Evolutionary conservation across 306 rosid genomes (phyloP).

Genomic region (Trifolium repens): DNA sequence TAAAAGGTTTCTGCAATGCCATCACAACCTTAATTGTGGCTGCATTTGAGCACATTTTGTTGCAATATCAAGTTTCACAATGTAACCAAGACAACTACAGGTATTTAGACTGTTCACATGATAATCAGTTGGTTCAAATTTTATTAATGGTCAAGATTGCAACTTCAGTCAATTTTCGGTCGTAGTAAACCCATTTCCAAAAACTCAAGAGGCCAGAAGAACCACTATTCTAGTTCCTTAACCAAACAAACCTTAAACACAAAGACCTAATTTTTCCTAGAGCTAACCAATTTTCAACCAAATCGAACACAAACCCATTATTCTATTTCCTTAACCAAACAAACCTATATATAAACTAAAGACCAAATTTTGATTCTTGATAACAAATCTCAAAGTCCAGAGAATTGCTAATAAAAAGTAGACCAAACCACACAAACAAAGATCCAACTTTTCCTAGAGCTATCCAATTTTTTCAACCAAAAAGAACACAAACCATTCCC

Average conservation of each 20-base stretch:
- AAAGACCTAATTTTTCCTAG: not conserved
- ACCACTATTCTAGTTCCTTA: not conserved
- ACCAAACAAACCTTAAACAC: slow-evolving; percentile 41
- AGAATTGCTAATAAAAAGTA: slow-evolving; percentile 47
- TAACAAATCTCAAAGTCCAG: slow-evolving; percentile 74
- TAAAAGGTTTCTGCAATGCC: not conserved
- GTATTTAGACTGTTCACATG: not conserved
- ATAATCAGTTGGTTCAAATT: not conserved
- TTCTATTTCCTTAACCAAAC: not conserved
- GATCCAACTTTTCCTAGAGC: not conserved
- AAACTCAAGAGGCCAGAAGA: not conserved
- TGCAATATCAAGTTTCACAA: not conserved
- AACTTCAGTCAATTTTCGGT: not conserved
- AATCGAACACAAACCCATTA: not conserved
- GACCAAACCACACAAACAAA: slow-evolving; percentile 19
- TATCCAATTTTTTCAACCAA: not conserved
- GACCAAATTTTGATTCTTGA: slow-evolving; percentile 1
- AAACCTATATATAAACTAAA: not conserved
- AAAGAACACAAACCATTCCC: not conserved
- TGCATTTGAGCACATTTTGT: not conserved
- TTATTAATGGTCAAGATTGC: not conserved
- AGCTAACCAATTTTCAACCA: slow-evolving; percentile 6
- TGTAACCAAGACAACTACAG: not conserved
- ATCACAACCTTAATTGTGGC: not conserved
- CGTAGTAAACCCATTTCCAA: not conserved